Conservation (phyloP, 768 basidiomycete species). For the Lactarius quietus region DNA sequence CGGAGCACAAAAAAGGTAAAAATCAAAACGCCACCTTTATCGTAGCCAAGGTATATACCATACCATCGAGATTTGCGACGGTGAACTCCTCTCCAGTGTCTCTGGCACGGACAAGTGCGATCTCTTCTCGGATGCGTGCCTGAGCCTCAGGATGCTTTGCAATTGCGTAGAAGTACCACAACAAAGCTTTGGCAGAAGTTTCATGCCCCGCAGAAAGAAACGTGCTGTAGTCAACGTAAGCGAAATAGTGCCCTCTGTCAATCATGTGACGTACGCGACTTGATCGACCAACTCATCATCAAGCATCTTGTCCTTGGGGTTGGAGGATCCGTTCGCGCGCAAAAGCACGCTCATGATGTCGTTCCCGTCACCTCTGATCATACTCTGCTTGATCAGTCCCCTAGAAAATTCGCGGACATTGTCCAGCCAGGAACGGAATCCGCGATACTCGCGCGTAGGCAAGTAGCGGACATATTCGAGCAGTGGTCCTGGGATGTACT, state of each 20-base stretch:
- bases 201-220: conserved; percentile 2
- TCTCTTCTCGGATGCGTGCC: conserved; percentile 20
- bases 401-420: background rate
- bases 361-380: background rate
- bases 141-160: conserved; percentile 6
- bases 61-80: background rate
- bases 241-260: background rate
- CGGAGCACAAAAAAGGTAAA: too few species aligned
- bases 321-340: background rate
- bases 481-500: background rate
- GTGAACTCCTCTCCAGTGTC: background rate
- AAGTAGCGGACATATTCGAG: conserved; percentile 1
- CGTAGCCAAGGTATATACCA: background rate
- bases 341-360: conserved; percentile 5
- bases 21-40: conserved; percentile 2
- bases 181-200: background rate
- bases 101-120: background rate
- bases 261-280: background rate
- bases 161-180: conserved; percentile 1
- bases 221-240: background rate
- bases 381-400: background rate
- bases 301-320: background rate
- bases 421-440: background rate
- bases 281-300: background rate
- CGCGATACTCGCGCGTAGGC: background rate